These are phyloP conservation scores for Excoecaria agallocha DNA, from an alignment of 345 rosid species.

Conservation along the genomic window DNA sequence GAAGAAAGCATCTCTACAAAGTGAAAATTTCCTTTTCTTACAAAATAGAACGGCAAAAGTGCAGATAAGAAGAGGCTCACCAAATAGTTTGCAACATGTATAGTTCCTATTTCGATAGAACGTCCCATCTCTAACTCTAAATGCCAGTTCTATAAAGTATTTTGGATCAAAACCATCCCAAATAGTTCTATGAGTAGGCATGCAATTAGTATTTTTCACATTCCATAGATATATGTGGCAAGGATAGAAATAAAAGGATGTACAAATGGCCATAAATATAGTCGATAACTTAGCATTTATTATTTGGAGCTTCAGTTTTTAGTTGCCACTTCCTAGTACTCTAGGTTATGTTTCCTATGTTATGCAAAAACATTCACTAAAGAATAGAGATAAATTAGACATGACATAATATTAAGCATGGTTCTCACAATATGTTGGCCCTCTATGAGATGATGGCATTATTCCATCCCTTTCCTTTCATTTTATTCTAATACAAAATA, in stretches of 20 bases:
- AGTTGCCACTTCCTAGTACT: background rate
- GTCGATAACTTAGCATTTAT: background rate
- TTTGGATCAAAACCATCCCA: background rate
- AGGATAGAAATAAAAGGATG: background rate
- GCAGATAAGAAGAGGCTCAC: slow-evolving; percentile 20
- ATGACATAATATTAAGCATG: background rate
- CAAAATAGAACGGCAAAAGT: background rate
- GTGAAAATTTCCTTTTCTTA: slow-evolving; percentile 1
- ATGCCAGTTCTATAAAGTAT: background rate
- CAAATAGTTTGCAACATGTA: slow-evolving; percentile 54
- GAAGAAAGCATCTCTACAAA: slow-evolving; percentile 52
- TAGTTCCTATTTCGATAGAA: slow-evolving; percentile 55
- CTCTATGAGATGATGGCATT: background rate
- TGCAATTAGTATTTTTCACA: background rate
- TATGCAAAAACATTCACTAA: background rate
- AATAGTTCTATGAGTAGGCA: background rate
- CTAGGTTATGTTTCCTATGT: background rate
- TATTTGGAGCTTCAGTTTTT: background rate
- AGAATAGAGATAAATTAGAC: background rate
- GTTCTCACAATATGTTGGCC: background rate
- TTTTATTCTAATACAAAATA: background rate
- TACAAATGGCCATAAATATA: background rate
- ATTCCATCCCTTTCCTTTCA: background rate
- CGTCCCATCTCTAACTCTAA: slow-evolving; percentile 53
- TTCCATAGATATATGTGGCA: background rate